A percentile compares a stretch with the other conserved stretches of the same genome.
These are phyloP conservation scores for Odonthalia washingtoniensis DNA, from an alignment of 31 red algal genomes.

Conservation along the genomic window DNA sequence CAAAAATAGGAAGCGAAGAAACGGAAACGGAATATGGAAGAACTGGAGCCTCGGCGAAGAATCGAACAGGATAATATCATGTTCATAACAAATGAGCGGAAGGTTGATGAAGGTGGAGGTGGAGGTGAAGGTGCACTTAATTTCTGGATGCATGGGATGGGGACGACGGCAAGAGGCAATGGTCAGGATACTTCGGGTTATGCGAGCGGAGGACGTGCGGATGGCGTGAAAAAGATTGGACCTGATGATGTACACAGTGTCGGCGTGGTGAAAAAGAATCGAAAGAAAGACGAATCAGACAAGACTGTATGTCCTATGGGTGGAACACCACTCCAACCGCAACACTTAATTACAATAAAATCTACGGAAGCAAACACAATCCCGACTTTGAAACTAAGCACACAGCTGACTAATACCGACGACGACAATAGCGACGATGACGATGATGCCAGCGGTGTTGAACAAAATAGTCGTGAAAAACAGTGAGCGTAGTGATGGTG, in stretches of 20 bases:
- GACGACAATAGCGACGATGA: neutral
- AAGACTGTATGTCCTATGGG: constrained; percentile 19
- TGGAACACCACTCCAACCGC: neutral
- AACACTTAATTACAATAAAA: constrained; percentile 9
- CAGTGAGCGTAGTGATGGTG: neutral
- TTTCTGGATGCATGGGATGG: constrained; percentile 31
- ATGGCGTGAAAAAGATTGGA: neutral
- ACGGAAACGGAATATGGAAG: constrained; percentile 12
- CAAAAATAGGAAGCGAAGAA: constrained; percentile 8
- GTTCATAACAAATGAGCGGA: neutral
- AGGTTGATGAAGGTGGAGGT: neutral
- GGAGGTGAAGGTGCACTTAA: neutral
- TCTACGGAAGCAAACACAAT: neutral
- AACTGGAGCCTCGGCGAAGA: neutral
- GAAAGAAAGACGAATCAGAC: neutral
- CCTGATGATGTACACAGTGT: neutral
- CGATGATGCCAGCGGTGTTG: neutral
- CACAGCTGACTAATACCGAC: neutral
- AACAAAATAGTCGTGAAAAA: neutral
- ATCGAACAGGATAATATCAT: neutral
- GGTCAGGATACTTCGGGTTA: neutral
- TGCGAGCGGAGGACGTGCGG: neutral
- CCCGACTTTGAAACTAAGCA: neutral
- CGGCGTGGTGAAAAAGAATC: neutral
- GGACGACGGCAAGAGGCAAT: neutral